Conservation (phyloP, 371 early-diverging fungal species). For the Parasitella parasitica region DNA sequence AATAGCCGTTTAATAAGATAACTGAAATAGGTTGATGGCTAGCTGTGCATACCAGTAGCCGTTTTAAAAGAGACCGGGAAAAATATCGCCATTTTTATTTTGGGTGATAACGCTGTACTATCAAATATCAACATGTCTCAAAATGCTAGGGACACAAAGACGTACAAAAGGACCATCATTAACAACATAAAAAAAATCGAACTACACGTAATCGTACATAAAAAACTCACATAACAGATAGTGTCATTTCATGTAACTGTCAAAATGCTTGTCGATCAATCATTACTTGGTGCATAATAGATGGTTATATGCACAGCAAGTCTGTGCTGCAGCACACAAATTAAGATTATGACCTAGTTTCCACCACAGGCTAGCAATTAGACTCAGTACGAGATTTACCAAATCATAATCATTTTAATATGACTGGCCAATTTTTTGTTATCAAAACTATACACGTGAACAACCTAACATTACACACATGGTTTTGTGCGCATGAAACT, state of each 20-base stretch:
- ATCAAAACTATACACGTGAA: not conserved
- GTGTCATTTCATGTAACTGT: not conserved
- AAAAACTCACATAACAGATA: not conserved
- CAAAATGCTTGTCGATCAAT: not conserved
- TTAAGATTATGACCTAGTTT: too few species aligned
- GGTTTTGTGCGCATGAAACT: conserved; percentile 4
- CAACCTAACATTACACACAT: conserved; percentile 7
- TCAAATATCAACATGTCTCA: not conserved
- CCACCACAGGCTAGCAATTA: too few species aligned
- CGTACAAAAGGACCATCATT: not conserved
- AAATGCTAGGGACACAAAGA: not conserved
- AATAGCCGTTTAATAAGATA: too few species aligned
- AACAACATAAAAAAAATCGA: not conserved
- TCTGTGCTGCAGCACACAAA: not conserved
- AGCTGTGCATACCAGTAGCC: too few species aligned
- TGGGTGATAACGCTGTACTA: too few species aligned
- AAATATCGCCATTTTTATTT: too few species aligned
- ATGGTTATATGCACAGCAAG: not conserved
- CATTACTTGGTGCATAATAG: not conserved
- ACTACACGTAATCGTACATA: not conserved
- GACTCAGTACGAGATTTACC: too few species aligned
- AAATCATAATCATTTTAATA: not conserved
- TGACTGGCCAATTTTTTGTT: conserved; percentile 2
- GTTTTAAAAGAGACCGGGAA: too few species aligned
- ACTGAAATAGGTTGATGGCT: too few species aligned